Percentiles rank a stretch among this genome's conserved stretches.
Evolutionary conservation across 768 basidiomycete species (phyloP).

Genomic region (Infundibulicybe gibba): DNA sequence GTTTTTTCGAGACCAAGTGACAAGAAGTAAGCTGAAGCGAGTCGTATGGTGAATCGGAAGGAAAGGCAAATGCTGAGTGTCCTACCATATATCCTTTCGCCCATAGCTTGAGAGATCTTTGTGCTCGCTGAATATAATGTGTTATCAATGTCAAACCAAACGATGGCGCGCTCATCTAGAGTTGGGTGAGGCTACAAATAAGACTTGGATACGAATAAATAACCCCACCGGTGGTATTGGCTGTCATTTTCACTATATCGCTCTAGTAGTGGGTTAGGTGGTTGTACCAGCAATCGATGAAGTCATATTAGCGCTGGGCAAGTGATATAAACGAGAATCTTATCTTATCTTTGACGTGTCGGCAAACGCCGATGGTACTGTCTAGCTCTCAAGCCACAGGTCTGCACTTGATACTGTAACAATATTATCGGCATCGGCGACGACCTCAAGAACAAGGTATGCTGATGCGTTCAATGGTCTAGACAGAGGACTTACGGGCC

Average conservation of each 20-base stretch:
- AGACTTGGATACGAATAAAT: neutral
- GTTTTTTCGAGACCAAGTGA: conserved; percentile 62
- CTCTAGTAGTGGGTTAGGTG: too few species aligned
- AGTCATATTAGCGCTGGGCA: neutral
- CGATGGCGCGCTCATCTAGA: conserved; percentile 54
- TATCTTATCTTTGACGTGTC: conserved; percentile 19
- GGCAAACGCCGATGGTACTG: conserved; percentile 37
- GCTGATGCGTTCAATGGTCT: conserved; percentile 11
- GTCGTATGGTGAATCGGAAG: neutral
- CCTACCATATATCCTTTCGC: conserved; percentile 71
- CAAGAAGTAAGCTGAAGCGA: conserved; percentile 65
- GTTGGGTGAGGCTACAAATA: conserved; percentile 5
- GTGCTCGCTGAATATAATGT: conserved; percentile 79
- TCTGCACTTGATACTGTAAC: conserved; percentile 25
- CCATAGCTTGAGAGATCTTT: conserved; percentile 78
- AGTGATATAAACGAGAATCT: conserved; percentile 11
- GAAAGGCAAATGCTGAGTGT: neutral
- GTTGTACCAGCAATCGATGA: too few species aligned
- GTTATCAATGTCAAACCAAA: conserved; percentile 89
- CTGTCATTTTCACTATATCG: too few species aligned
- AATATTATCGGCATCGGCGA: conserved; percentile 44
- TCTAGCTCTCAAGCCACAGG: conserved; percentile 44
- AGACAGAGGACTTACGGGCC: conserved; percentile 6
- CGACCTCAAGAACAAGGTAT: conserved; percentile 50
- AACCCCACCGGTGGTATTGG: too few species aligned